Conservation (phyloP, 345 rosid species). For the Kandelia obovata region DNA sequence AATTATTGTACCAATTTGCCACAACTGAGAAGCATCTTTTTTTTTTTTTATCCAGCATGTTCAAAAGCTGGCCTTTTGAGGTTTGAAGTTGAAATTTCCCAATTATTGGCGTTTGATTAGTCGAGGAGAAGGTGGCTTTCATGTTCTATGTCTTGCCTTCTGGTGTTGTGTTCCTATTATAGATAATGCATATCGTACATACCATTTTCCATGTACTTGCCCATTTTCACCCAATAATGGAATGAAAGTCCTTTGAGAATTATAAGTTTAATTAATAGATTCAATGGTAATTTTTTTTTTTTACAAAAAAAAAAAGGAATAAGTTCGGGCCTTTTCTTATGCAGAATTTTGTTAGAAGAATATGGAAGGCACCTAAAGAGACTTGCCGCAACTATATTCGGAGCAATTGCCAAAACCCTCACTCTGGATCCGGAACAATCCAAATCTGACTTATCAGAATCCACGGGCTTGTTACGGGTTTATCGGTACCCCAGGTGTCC, state of each 20-base stretch:
- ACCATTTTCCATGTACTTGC: no score
- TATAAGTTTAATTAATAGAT: no score
- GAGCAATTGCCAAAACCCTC: constrained; percentile 44
- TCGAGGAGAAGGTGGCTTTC: neutral
- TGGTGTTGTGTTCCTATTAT: neutral
- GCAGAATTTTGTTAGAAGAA: constrained; percentile 52
- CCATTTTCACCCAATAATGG: no score
- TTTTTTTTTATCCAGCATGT: no score
- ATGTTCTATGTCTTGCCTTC: neutral
- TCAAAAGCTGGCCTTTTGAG: no score
- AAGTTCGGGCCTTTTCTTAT: neutral
- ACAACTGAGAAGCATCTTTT: no score
- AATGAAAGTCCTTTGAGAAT: no score
- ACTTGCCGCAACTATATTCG: constrained; percentile 44
- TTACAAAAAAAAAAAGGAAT: no score
- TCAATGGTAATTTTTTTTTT: no score
- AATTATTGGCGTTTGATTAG: neutral
- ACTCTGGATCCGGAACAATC: constrained; percentile 32
- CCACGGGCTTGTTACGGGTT: constrained; percentile 52
- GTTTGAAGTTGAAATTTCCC: no score
- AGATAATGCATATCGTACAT: no score
- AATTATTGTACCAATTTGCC: no score
- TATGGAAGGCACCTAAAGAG: constrained; percentile 61
- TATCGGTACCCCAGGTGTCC: constrained; percentile 52
- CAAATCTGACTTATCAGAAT: constrained; percentile 39